Base-by-base conservation (phyloP, 768 basidiomycete genomes). In the Flagelloscypha sp. region DNA sequence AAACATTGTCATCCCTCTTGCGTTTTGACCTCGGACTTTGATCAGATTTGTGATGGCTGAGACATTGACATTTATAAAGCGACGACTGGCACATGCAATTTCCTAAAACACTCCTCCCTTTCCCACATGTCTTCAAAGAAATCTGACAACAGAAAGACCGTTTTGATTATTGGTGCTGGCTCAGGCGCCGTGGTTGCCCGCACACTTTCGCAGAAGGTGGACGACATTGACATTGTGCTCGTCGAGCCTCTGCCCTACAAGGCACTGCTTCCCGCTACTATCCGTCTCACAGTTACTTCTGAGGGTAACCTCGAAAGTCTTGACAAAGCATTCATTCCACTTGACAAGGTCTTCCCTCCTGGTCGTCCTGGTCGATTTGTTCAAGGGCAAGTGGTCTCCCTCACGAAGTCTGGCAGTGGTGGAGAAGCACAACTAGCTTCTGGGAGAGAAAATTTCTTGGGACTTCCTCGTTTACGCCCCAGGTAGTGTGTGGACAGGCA, bases 121-220 rank as follows among this genome's bases (percentile, higher is more conserved):
- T n/a, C n/a, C n/a, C n/a, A n/a, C n/a, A n/a, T n/a, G n/a, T n/a
- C n/a, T n/a, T n/a, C n/a, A n/a, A n/a, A n/a, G n/a, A n/a, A n/a
- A n/a, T n/a, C n/a, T n/a, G n/a, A n/a, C n/a, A n/a, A n/a, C n/a
- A n/a, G n/a, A n/a, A n/a, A n/a, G n/a, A n/a, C n/a, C 43, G 60
- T 81, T 21, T 57, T 81, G 42, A 56, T 79, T 33, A 75, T 77
- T 27, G 81, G 74, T 19, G 80, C 75, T 33, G 59, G 55, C n/a
- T 66, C 64, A 1, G 79, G 80, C 9, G 54, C 59, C 19, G 43
- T 58, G 7, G 43, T 70, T 33, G 67, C 66, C 2, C 63, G 65
- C 18, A 50, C 49, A 2, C 73, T 84, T 38, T 69, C 75, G 3
- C n/a, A n/a, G n/a, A n/a, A n/a, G n/a, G n/a, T n/a, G n/a, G n/a